Conservation (phyloP, 192 early-diverging fungal species). For the Backusella australiensis region DNA sequence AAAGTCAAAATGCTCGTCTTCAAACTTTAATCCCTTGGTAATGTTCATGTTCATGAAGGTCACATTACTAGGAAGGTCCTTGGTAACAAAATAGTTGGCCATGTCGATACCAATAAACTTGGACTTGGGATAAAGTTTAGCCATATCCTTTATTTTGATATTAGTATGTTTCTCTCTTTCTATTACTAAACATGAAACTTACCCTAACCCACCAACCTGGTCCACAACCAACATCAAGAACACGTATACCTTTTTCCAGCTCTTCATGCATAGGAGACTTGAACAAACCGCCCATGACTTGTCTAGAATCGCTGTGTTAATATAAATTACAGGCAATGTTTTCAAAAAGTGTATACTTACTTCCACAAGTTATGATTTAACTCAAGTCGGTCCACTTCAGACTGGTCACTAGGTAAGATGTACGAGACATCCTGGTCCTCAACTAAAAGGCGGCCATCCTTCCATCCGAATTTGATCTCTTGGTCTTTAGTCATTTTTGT, state of each 20-base stretch:
- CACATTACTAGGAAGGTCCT: slow-evolving; percentile 21
- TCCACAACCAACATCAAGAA: slow-evolving; percentile 38
- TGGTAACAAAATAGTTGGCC: slow-evolving; percentile 24
- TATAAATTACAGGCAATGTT: not conserved
- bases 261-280: slow-evolving; percentile 27
- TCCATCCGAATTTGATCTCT: not conserved
- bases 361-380: slow-evolving; percentile 31
- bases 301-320: not conserved
- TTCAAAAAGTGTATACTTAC: slow-evolving; percentile 3
- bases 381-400: slow-evolving; percentile 25
- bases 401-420: slow-evolving; percentile 28
- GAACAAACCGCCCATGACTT: slow-evolving; percentile 18
- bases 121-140: slow-evolving; percentile 30
- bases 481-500: not conserved
- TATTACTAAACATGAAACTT: not conserved
- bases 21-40: slow-evolving; percentile 20
- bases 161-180: not conserved
- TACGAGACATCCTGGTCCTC: slow-evolving; percentile 18
- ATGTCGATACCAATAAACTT: slow-evolving; percentile 36
- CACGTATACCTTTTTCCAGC: slow-evolving; percentile 24
- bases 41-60: slow-evolving; percentile 25
- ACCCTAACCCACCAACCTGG: slow-evolving; percentile 36
- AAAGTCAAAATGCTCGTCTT: slow-evolving; percentile 33
- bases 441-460: slow-evolving; percentile 17
- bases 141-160: slow-evolving; percentile 32